Evolutionary conservation across 805 yeast species (phyloP).

Genomic region (Saccharomycopsis lassenensis): DNA sequence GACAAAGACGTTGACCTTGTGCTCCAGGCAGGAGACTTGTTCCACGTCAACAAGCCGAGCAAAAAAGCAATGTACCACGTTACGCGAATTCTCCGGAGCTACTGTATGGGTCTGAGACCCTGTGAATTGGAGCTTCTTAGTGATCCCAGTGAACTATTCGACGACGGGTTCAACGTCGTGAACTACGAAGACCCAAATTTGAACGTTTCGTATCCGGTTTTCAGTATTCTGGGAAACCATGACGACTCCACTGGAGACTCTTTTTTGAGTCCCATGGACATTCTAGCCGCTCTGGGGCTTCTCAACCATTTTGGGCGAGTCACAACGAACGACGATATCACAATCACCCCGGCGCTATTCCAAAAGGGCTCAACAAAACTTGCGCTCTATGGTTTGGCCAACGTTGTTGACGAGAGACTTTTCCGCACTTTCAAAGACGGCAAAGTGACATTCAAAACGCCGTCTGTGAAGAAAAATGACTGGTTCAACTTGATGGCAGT

Average conservation of each 20-base stretch:
- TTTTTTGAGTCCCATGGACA: conserved; percentile 74
- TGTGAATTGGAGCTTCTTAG: conserved; percentile 74
- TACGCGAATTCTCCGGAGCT: conserved; percentile 52
- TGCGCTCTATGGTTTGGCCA: conserved; percentile 83
- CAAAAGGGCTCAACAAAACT: conserved; percentile 75
- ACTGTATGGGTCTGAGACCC: conserved; percentile 80
- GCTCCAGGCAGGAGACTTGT: conserved; percentile 85
- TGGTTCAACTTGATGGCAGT: conserved; percentile 84
- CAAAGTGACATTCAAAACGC: conserved; percentile 66
- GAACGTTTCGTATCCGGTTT: conserved; percentile 81
- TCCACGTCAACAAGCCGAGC: conserved; percentile 82
- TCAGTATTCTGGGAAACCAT: conserved; percentile 92
- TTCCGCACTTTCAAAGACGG: conserved; percentile 75
- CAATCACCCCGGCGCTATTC: conserved; percentile 64
- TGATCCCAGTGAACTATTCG: conserved; percentile 58
- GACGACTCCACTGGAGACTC: conserved; percentile 92
- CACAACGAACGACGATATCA: conserved; percentile 60
- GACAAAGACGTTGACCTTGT: conserved; percentile 76
- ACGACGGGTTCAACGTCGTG: conserved; percentile 56
- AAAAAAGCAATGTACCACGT: conserved; percentile 82
- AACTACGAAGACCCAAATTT: conserved; percentile 87
- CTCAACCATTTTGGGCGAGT: conserved; percentile 86
- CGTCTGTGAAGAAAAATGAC: conserved; percentile 41
- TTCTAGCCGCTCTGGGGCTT: conserved; percentile 69
- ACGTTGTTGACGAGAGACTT: conserved; percentile 80